Conservation (phyloP, 208 protist species). For the Leptomonas seymouri region DNA sequence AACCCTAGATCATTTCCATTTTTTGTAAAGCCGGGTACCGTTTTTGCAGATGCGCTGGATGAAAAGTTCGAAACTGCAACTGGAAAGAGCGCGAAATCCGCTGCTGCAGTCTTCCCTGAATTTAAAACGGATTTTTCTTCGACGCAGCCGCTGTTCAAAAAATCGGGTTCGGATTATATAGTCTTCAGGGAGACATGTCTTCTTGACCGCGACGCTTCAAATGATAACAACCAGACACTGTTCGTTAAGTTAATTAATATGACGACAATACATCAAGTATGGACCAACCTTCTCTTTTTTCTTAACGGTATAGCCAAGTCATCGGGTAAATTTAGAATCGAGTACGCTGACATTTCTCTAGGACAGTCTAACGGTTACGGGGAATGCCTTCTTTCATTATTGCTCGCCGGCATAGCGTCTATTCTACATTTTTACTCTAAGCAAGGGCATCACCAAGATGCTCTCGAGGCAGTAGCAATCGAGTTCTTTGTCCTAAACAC, state of each 20-base stretch:
- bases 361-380: constrained; percentile 27
- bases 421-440: constrained; percentile 36
- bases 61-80: constrained; percentile 2
- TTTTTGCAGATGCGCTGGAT: constrained; percentile 3
- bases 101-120: constrained; percentile 24
- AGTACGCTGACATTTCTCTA: constrained; percentile 49
- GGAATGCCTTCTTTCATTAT: constrained; percentile 57
- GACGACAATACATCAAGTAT: constrained; percentile 23
- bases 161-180: constrained; percentile 16
- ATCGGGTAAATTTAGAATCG: constrained; percentile 32
- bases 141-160: constrained; percentile 16
- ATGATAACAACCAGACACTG: background rate
- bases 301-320: constrained; percentile 11
- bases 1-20: constrained; percentile 37
- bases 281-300: constrained; percentile 31
- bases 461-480: constrained; percentile 25
- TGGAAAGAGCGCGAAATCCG: constrained; percentile 9
- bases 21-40: constrained; percentile 42
- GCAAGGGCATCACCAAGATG: constrained; percentile 13
- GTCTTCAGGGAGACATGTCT: constrained; percentile 15
- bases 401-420: constrained; percentile 38
- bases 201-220: background rate
- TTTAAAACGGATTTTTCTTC: constrained; percentile 26
- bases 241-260: constrained; percentile 17
- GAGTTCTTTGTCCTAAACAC: constrained; percentile 44